Conservation (phyloP, 2,329 filamentous ascomycete genomes). For the Colletotrichum liriopes region DNA sequence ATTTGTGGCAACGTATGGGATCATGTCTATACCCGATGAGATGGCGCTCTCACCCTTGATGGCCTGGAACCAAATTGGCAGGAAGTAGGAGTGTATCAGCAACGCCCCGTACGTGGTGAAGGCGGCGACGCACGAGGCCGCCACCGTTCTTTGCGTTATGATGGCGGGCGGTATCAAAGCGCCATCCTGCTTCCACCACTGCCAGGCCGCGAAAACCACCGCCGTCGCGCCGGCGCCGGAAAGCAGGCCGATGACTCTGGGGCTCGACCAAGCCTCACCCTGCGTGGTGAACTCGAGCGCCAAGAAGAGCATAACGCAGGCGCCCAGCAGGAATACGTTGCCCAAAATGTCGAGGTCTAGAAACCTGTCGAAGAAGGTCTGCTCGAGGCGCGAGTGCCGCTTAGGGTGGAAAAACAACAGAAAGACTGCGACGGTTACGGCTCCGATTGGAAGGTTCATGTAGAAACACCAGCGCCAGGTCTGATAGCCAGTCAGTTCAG, state of each 20-base stretch:
- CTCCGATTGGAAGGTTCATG: conserved; percentile 49
- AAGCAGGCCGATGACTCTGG: conserved; percentile 59
- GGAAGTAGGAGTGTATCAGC: conserved; percentile 61
- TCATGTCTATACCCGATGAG: conserved; percentile 52
- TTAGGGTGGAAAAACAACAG: conserved; percentile 47
- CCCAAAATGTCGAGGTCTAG: conserved; percentile 57
- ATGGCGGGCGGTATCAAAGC: conserved; percentile 62
- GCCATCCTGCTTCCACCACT: conserved; percentile 59
- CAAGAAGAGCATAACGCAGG: conserved; percentile 62
- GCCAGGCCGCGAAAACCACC: conserved; percentile 58
- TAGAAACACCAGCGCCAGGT: conserved; percentile 45
- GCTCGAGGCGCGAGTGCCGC: conserved; percentile 47
- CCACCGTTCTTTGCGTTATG: conserved; percentile 59
- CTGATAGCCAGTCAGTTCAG: conserved; percentile 42
- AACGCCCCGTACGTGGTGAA: conserved; percentile 60
- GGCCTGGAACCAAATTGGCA: conserved; percentile 60
- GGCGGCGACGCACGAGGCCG: conserved; percentile 55
- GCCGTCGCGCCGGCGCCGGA: conserved; percentile 46
- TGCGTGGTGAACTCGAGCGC: conserved; percentile 64
- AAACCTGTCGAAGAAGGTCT: conserved; percentile 46
- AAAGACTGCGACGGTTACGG: conserved; percentile 48
- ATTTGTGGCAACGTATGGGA: conserved; percentile 51
- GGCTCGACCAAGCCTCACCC: conserved; percentile 60
- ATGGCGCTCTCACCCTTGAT: conserved; percentile 51
- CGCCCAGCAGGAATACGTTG: conserved; percentile 60